Evolutionary conservation across 1,139 yeast species (phyloP).

Genomic region (Candida sanyaensis): DNA sequence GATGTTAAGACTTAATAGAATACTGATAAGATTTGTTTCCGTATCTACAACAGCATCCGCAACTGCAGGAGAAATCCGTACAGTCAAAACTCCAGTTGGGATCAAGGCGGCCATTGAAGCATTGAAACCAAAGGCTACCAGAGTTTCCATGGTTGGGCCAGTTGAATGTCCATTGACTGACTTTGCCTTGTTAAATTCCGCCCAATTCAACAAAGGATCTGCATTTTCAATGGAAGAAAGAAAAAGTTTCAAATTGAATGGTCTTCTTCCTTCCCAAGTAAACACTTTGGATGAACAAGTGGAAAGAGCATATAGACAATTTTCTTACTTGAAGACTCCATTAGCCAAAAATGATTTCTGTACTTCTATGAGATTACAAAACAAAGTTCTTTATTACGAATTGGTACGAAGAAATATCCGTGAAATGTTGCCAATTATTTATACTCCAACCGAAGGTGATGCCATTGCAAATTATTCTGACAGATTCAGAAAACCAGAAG

Average conservation of each 20-base stretch:
- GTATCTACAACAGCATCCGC: neutral
- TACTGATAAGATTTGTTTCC: neutral
- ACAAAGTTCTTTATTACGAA: constrained; percentile 87
- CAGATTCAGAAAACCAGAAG: constrained; percentile 92
- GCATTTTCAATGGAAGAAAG: constrained; percentile 88
- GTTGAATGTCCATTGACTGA: constrained; percentile 78
- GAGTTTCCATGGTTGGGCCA: constrained; percentile 78
- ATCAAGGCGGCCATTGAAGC: constrained; percentile 56
- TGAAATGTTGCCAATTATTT: constrained; percentile 89
- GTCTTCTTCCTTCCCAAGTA: constrained; percentile 80
- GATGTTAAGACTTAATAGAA: constrained; percentile 1
- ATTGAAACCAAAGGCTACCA: constrained; percentile 55
- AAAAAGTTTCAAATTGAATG: constrained; percentile 71
- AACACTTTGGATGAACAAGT: constrained; percentile 86
- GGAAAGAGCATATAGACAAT: constrained; percentile 86
- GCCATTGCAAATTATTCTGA: constrained; percentile 92
- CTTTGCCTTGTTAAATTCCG: constrained; percentile 74
- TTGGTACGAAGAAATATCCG: constrained; percentile 83
- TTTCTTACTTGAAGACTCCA: constrained; percentile 76
- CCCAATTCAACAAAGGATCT: constrained; percentile 89
- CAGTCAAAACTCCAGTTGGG: constrained; percentile 65
- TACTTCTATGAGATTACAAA: constrained; percentile 87
- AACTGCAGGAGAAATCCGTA: constrained; percentile 30
- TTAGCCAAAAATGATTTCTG: constrained; percentile 91
- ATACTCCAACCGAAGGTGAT: constrained; percentile 98